A percentile compares a stretch with the other conserved stretches of the same genome.
Evolutionary conservation across 345 rosid genomes (phyloP).

Genomic region (Psidium friedrichsthalianum): DNA sequence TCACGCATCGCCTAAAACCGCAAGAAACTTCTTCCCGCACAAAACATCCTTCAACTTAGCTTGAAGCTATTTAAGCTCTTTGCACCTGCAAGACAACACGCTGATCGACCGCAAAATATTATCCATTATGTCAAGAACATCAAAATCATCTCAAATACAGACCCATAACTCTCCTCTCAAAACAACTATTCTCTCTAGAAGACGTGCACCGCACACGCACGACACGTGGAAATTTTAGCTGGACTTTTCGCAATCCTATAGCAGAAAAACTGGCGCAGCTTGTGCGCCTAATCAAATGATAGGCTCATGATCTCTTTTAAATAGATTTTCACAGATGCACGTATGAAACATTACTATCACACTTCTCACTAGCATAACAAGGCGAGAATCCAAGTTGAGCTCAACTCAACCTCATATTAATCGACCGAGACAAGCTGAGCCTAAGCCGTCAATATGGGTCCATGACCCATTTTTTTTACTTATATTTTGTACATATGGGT

Average conservation of each 20-base stretch:
- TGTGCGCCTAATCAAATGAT: not conserved
- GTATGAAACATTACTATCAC: not conserved
- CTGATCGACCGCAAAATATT: not conserved
- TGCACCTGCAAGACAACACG: not conserved
- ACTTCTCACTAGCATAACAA: not conserved
- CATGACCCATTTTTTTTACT: too few relatives aligned
- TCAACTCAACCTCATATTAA: not conserved
- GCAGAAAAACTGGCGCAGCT: not conserved
- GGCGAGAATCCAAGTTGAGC: not conserved
- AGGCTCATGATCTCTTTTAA: not conserved
- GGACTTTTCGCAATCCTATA: not conserved
- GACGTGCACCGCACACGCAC: not conserved
- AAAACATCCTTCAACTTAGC: not conserved
- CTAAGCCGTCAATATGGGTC: too few relatives aligned
- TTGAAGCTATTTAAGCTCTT: not conserved
- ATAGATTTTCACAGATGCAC: not conserved
- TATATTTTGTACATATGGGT: too few relatives aligned
- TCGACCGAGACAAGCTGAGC: not conserved
- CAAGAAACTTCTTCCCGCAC: not conserved
- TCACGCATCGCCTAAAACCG: not conserved
- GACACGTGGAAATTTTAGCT: not conserved
- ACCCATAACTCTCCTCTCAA: not conserved
- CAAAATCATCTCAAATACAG: not conserved
- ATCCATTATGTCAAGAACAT: not conserved
- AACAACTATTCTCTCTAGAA: not conserved